Percentiles rank a stretch among this genome's conserved stretches.
These are phyloP conservation scores for Pachyrhizus erosus DNA, from an alignment of 306 rosid species.

Conservation along the genomic window DNA sequence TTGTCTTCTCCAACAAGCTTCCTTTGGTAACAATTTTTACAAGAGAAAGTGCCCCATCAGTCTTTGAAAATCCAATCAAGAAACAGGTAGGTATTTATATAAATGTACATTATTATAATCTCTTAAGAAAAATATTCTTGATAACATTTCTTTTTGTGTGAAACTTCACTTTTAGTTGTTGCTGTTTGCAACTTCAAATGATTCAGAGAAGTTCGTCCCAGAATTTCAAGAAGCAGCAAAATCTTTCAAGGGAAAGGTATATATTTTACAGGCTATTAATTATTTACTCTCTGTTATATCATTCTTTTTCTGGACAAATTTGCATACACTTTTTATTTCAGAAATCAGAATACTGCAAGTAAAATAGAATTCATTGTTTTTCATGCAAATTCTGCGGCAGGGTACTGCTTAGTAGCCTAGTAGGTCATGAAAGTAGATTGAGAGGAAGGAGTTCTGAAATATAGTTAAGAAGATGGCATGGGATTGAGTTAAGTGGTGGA, in stretches of 20 bases:
- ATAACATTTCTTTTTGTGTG: conserved; percentile 30
- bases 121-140: conserved; percentile 18
- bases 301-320: conserved; percentile 23
- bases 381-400: neutral
- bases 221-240: conserved; percentile 80
- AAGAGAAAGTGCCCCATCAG: conserved; percentile 79
- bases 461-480: conserved; percentile 3
- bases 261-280: conserved; percentile 24
- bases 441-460: conserved; percentile 10
- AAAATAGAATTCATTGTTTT: conserved; percentile 1
- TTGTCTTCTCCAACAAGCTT: conserved; percentile 84
- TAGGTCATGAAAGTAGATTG: conserved; percentile 20
- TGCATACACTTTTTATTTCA: conserved; percentile 16
- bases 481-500: neutral
- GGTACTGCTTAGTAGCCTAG: conserved; percentile 6
- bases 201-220: conserved; percentile 74
- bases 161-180: conserved; percentile 61
- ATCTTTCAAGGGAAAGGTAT: conserved; percentile 92
- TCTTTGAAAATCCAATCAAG: conserved; percentile 91
- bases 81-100: conserved; percentile 78
- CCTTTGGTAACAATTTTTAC: conserved; percentile 88
- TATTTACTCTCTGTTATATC: conserved; percentile 1
- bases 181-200: conserved; percentile 76
- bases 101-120: neutral
- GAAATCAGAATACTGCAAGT: neutral